A percentile compares a stretch with the other conserved stretches of the same genome.
These are phyloP conservation scores for Drechslerella dactyloides DNA, from an alignment of 2,329 filamentous ascomycete genomes.

Conservation along the genomic window DNA sequence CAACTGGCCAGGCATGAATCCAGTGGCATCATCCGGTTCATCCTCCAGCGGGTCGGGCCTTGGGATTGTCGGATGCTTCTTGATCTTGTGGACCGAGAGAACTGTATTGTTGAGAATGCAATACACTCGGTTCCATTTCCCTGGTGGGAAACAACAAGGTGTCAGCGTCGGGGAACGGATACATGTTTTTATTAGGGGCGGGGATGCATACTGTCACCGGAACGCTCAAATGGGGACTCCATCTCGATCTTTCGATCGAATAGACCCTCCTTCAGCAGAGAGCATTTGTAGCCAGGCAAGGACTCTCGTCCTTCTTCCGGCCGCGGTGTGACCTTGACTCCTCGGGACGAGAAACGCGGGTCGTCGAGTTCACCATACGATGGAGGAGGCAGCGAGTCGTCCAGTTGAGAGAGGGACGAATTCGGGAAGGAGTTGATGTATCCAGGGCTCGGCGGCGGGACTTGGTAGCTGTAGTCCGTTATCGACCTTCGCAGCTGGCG, in stretches of 20 bases:
- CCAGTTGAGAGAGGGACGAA: conserved; percentile 43
- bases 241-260: conserved; percentile 72
- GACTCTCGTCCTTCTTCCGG: conserved; percentile 60
- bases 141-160: conserved; percentile 50
- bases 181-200: background rate
- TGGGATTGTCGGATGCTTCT: conserved; percentile 57
- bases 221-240: conserved; percentile 68
- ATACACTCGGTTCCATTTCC: conserved; percentile 70
- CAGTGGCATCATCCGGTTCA: conserved; percentile 49
- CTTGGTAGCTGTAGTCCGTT: conserved; percentile 46
- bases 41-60: conserved; percentile 41
- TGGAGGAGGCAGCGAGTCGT: conserved; percentile 50
- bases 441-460: conserved; percentile 47
- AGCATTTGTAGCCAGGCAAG: conserved; percentile 66
- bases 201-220: conserved; percentile 60
- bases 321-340: conserved; percentile 56
- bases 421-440: conserved; percentile 53
- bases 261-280: conserved; percentile 65
- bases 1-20: conserved; percentile 60
- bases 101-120: conserved; percentile 72
- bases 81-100: conserved; percentile 69
- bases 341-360: conserved; percentile 51
- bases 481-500: conserved; percentile 50
- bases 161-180: conserved; percentile 7
- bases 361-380: conserved; percentile 53